Conservation (phyloP, 2,329 filamentous ascomycete species). For the Trichoderma asperellum region DNA sequence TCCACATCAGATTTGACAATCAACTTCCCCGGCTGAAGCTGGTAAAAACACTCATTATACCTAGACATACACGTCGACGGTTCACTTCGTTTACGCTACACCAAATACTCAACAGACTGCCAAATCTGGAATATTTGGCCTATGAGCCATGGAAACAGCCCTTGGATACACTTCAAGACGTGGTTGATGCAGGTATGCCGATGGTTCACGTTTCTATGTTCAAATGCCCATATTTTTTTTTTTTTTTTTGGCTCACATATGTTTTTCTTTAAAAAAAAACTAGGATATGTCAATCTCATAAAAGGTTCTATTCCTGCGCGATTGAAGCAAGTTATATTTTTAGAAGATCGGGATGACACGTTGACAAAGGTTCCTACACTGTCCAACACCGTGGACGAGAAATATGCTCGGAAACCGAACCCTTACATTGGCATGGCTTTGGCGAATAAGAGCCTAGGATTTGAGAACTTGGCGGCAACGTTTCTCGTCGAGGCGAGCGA, state of each 20-base stretch:
- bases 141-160: slow-evolving; percentile 23
- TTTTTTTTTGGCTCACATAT: not conserved
- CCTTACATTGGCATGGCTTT: not conserved
- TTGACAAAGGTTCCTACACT: not conserved
- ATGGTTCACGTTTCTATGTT: not conserved
- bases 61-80: slow-evolving; percentile 18
- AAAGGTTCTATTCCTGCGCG: slow-evolving; percentile 5
- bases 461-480: slow-evolving; percentile 5
- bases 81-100: slow-evolving; percentile 7
- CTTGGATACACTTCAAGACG: slow-evolving; percentile 11
- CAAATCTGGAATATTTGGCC: not conserved
- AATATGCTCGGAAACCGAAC: not conserved
- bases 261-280: not conserved
- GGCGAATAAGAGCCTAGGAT: not conserved
- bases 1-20: slow-evolving; percentile 12
- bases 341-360: not conserved
- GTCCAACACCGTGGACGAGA: not conserved
- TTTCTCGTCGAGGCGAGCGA: slow-evolving; percentile 19
- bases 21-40: slow-evolving; percentile 16
- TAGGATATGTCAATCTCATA: slow-evolving; percentile 17
- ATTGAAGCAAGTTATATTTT: not conserved
- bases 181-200: slow-evolving; percentile 18
- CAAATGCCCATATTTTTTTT: too few relatives aligned
- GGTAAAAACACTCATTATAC: slow-evolving; percentile 7
- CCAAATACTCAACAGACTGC: slow-evolving; percentile 3